Evolutionary conservation across 2,329 filamentous ascomycete genomes (phyloP), one percentile per base, ranked within the genome.

Genomic region (Ciborinia camelliae): DNA sequence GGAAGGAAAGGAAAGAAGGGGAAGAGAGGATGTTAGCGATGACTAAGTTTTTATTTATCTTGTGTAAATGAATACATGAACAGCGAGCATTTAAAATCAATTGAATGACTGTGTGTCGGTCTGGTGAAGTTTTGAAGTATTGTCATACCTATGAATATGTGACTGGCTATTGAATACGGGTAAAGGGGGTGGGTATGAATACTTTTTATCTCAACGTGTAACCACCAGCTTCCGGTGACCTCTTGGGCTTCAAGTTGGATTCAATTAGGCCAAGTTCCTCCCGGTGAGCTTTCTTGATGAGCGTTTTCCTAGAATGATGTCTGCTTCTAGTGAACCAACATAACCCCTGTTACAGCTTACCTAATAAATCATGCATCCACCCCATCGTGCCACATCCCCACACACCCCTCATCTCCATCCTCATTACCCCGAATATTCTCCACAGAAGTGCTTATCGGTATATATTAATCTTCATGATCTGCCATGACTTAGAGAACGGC

Each of bases 1-100:
- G 47, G 12, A 52, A 55, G 63, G 32, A 63, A 64, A 62, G 58
- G 54, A 60, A 62, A 67, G 67, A 58, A 66, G 41, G 7, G 37
- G 12, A 14, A n/a, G 30, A 47, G 18, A 37, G 39, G n/a, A 26
- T 18, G 39, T 4, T 43, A 39, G 61, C 20, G 51, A 63, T 55
- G 61, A 63, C 32, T 15, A 39, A 48, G 61, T 47, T 37, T 26
- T 63, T 39, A 35, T 35, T 48, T 63, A 63, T 39, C 39, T 37
- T 32, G 28, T 55, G 51, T 63, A 39, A 39, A 57, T 57, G 37
- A 45, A 57, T 55, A 55, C 37, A 23, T 55, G 32, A 63, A 47
- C 15, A 63, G 37, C 48, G 30, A 57, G 32, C 32, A 30, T 35
- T 37, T 47, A 23, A 30, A 37, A 39, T 32, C 15, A 45, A 43